Percentiles rank a stretch among this genome's conserved stretches.
These are phyloP conservation scores for Hymenoscyphus salicellus DNA, from an alignment of 2,329 filamentous ascomycete genomes.

Conservation along the genomic window DNA sequence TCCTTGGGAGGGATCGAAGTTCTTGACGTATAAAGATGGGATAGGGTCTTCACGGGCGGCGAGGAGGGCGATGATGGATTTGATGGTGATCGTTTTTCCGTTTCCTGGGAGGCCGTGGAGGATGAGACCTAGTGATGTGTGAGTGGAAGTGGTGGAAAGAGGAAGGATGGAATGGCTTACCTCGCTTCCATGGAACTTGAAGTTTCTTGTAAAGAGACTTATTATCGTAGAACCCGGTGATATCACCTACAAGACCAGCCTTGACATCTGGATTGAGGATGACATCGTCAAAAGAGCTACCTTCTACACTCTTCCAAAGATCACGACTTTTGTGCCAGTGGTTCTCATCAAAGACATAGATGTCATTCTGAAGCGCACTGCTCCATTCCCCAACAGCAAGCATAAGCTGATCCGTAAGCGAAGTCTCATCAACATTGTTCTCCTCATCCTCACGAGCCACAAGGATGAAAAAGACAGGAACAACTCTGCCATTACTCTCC, in stretches of 20 bases:
- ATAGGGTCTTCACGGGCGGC: constrained; percentile 11
- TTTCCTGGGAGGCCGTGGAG: constrained; percentile 12
- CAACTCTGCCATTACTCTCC: neutral
- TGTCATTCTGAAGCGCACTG: constrained; percentile 58
- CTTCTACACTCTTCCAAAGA: constrained; percentile 54
- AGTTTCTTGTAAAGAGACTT: constrained; percentile 16
- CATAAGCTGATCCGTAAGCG: constrained; percentile 48
- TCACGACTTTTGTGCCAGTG: constrained; percentile 60
- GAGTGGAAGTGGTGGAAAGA: no score
- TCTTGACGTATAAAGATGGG: constrained; percentile 20
- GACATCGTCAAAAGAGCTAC: constrained; percentile 38
- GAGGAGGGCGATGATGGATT: constrained; percentile 18
- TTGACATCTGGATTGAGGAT: constrained; percentile 19
- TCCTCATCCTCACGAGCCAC: neutral
- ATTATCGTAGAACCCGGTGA: constrained; percentile 16
- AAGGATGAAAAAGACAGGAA: constrained; percentile 17
- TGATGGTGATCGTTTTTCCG: constrained; percentile 21
- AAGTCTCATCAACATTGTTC: neutral
- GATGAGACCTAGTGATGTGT: neutral
- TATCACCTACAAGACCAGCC: constrained; percentile 12
- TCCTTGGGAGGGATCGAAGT: constrained; percentile 1
- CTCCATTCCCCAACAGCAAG: constrained; percentile 55
- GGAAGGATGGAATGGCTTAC: no score
- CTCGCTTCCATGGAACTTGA: constrained; percentile 19
- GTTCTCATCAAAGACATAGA: constrained; percentile 64